phyloP scores from a whole-genome alignment of 2,329 filamentous ascomycete genomes.

The Microsporum ferrugineum region DNA sequence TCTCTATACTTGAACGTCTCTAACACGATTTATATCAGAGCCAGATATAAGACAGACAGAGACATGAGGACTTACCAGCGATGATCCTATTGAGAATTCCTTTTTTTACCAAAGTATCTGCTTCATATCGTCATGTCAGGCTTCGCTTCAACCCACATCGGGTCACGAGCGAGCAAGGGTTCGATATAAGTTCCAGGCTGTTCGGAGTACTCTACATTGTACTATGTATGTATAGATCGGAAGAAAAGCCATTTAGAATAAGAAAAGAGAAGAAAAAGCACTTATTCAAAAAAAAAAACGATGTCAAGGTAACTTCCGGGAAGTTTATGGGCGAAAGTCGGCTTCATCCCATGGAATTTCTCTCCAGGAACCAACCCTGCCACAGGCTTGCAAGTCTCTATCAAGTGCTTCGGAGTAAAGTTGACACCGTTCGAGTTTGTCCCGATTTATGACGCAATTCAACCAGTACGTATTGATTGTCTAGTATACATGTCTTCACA shows the following conservation, averaged over 20 bases:
- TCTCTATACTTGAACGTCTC: background rate
- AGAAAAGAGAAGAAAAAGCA: background rate
- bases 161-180: background rate
- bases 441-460: background rate
- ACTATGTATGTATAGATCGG: no score
- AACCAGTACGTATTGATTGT: background rate
- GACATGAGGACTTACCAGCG: no score
- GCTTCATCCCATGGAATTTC: background rate
- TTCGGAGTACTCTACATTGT: no score
- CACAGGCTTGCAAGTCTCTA: background rate
- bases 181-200: background rate
- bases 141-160: background rate
- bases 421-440: no score
- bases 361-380: background rate
- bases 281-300: background rate
- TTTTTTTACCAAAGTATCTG: no score
- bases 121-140: background rate
- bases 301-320: background rate
- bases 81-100: no score
- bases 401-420: no score
- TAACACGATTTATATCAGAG: background rate
- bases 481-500: slow-evolving; percentile 2
- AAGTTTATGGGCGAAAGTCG: background rate
- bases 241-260: background rate
- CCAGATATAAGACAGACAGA: no score